Base-by-base conservation (phyloP, 768 basidiomycete genomes). In the Mycena rosella region DNA sequence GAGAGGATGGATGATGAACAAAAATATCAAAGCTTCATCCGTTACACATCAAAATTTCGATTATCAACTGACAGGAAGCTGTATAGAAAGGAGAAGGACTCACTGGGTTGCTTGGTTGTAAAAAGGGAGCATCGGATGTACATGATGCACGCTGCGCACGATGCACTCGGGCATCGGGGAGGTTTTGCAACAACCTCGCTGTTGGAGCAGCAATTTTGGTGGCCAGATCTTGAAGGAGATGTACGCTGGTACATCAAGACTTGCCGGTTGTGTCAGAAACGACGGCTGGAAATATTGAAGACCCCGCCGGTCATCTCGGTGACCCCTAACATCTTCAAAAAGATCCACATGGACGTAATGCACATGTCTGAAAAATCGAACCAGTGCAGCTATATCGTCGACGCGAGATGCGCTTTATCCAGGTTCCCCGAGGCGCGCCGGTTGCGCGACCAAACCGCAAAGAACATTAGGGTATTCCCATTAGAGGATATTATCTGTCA, bases 241-340 rank as follows among this genome's bases (percentile, higher is more conserved):
- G 67, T 81, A 6, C 48, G 60, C n/a, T 79, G 78, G 78, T 80
- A 73, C 51, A 38, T 80, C 10, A 70, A 73, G 20, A 76, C 76
- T 15, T 81, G 81, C 47, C 78, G 78, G 53, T 42, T 73, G 8
- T 81, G 80, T 65, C 79, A 82, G 57, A 55, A 74, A 0, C 59
- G 77, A 5, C 57, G 58, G 40, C 74, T 42, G 44, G 67, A 65
- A 3, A 62, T 76, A 27, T 30, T 78, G 2, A 58, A 74, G 2
- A 72, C 79, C 4, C 79, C 76, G 6, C 78, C 80, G 15, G 70
- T 71, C 3, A 67, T 78, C 11, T 59, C 78, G 0, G 55, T 60
- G 3, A 75, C 78, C 0, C 69, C 69, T 24, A 70, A 70, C 8
- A 26, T 80, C 17, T 78, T 83, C 58, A 56, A 63, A 20, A 75